Conservation (phyloP, 176 grass and related monocot species). For the Hsuehochloa calcarea region DNA sequence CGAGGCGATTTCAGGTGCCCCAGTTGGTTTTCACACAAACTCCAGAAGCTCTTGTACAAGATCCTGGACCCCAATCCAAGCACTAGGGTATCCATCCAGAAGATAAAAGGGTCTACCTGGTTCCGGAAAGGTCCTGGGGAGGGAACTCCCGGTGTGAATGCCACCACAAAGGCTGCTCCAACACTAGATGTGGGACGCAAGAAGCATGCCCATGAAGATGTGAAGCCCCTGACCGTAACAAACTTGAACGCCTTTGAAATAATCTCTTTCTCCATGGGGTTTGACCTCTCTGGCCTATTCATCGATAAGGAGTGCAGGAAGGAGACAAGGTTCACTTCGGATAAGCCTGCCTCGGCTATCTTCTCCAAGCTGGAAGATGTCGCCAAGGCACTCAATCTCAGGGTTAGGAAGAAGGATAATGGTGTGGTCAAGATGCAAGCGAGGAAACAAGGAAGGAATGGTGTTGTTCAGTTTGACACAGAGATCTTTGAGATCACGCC, state of each 20-base stretch:
- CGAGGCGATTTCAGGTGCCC: constrained; percentile 72
- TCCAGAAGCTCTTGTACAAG: constrained; percentile 60
- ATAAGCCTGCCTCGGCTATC: constrained; percentile 54
- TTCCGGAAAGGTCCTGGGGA: constrained; percentile 60
- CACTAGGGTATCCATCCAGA: constrained; percentile 62
- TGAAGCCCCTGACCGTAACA: constrained; percentile 30
- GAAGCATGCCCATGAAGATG: constrained; percentile 32
- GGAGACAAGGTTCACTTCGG: constrained; percentile 70
- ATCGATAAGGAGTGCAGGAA: constrained; percentile 45
- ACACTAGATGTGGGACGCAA: constrained; percentile 12
- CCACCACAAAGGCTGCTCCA: neutral
- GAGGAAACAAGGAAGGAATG: constrained; percentile 67
- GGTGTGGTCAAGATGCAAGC: constrained; percentile 62
- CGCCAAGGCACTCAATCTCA: constrained; percentile 56
- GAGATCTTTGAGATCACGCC: constrained; percentile 70
- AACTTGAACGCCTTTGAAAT: constrained; percentile 87
- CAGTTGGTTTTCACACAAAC: constrained; percentile 58
- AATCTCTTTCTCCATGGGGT: constrained; percentile 67
- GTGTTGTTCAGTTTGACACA: constrained; percentile 52
- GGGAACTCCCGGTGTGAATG: constrained; percentile 25
- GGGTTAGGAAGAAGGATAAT: constrained; percentile 69
- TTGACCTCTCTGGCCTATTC: constrained; percentile 74
- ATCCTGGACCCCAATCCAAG: constrained; percentile 74
- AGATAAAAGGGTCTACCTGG: constrained; percentile 78
- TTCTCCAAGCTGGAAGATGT: constrained; percentile 56